These are phyloP conservation scores for Rhododendron williamsianum DNA, from an alignment of 148 eudicot species.

Conservation along the genomic window DNA sequence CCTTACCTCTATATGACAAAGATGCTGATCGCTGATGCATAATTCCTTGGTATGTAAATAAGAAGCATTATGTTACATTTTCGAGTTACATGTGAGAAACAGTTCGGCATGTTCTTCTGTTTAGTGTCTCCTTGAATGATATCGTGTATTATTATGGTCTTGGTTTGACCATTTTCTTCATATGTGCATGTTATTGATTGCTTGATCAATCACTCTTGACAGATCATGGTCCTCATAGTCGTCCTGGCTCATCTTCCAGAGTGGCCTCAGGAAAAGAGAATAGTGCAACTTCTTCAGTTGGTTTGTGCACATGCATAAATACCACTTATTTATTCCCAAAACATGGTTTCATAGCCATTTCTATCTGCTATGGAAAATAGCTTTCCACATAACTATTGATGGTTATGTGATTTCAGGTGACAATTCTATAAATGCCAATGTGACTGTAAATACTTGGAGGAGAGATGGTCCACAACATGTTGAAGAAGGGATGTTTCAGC, in stretches of 20 bases:
- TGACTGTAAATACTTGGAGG: conserved; percentile 40
- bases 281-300: conserved; percentile 33
- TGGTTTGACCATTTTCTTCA: neutral
- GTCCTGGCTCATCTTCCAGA: conserved; percentile 61
- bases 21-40: neutral
- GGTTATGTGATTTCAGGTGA: conserved; percentile 30
- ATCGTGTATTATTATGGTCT: neutral
- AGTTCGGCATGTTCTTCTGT: neutral
- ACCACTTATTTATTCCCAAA: neutral
- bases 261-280: conserved; percentile 32
- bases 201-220: conserved; percentile 17
- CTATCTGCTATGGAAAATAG: neutral
- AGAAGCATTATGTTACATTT: neutral
- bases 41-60: too few species aligned
- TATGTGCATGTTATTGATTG: conserved; percentile 11
- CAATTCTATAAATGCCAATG: conserved; percentile 27
- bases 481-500: conserved; percentile 44
- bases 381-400: neutral
- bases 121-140: neutral
- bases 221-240: conserved; percentile 42
- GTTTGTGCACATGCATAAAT: conserved; percentile 24
- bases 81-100: neutral
- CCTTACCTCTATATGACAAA: neutral
- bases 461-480: conserved; percentile 45
- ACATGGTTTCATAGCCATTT: neutral